Evolutionary conservation across 2,329 filamentous ascomycete genomes (phyloP).

Genomic region (Alternaria dauci): DNA sequence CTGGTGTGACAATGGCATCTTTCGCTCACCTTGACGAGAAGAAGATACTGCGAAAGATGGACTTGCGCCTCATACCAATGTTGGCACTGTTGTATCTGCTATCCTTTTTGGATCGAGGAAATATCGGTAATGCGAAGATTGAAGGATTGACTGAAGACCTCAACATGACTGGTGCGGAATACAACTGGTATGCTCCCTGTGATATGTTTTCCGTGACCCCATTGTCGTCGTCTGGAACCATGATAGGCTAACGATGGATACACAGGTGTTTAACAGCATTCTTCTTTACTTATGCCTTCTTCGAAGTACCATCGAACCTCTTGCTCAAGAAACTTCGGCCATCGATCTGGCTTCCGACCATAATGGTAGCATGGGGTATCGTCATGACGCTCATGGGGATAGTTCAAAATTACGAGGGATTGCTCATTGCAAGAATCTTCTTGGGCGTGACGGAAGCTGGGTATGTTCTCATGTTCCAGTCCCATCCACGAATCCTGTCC

Average conservation of each 20-base stretch:
- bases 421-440: slow-evolving; percentile 58
- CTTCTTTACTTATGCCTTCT: slow-evolving; percentile 62
- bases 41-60: slow-evolving; percentile 53
- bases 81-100: slow-evolving; percentile 52
- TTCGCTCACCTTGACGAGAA: slow-evolving; percentile 53
- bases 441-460: slow-evolving; percentile 52
- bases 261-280: slow-evolving; percentile 66
- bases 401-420: slow-evolving; percentile 55
- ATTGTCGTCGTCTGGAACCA: background rate
- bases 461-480: slow-evolving; percentile 13
- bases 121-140: slow-evolving; percentile 57
- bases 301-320: slow-evolving; percentile 67
- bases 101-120: slow-evolving; percentile 46
- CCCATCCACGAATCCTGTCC: background rate
- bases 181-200: slow-evolving; percentile 57
- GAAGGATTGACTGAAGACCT: slow-evolving; percentile 42
- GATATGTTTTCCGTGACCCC: background rate
- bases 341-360: slow-evolving; percentile 49
- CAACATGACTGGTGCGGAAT: slow-evolving; percentile 62
- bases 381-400: slow-evolving; percentile 62
- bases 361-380: slow-evolving; percentile 62
- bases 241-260: background rate
- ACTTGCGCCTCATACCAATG: slow-evolving; percentile 51
- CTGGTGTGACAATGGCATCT: slow-evolving; percentile 36
- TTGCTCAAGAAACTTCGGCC: slow-evolving; percentile 67